A percentile compares a stretch with the other conserved stretches of the same genome.
Conservation (phyloP, 2,329 filamentous ascomycete species). For the Orbilia blumenaviensis region DNA sequence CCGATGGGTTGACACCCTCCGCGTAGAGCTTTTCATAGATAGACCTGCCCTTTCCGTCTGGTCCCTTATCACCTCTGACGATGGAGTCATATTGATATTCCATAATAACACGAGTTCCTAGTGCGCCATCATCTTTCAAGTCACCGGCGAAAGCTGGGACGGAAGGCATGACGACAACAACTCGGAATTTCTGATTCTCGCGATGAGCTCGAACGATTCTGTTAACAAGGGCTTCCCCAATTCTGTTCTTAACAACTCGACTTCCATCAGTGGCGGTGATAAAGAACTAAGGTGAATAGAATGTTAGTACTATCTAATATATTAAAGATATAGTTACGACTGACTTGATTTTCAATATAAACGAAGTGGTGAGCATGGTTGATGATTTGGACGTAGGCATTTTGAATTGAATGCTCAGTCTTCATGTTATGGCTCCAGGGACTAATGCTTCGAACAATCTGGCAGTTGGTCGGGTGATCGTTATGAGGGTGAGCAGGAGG, state of each 20-base stretch:
- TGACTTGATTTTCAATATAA: slow-evolving; percentile 78
- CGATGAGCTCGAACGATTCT: slow-evolving; percentile 76
- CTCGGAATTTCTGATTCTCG: slow-evolving; percentile 73
- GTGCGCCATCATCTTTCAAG: slow-evolving; percentile 74
- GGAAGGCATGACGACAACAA: slow-evolving; percentile 80
- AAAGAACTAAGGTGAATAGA: slow-evolving; percentile 72
- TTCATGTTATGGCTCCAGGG: slow-evolving; percentile 70
- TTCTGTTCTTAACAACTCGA: slow-evolving; percentile 77
- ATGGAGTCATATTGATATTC: slow-evolving; percentile 86
- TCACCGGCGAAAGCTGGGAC: slow-evolving; percentile 86
- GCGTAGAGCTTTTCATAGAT: slow-evolving; percentile 77
- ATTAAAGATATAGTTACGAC: neutral
- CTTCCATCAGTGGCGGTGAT: slow-evolving; percentile 82
- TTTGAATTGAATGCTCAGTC: slow-evolving; percentile 81
- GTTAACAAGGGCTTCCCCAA: slow-evolving; percentile 80
- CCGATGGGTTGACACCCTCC: slow-evolving; percentile 73
- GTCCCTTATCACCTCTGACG: slow-evolving; percentile 68
- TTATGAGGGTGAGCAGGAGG: slow-evolving; percentile 46
- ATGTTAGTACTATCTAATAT: neutral
- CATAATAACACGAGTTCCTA: slow-evolving; percentile 85
- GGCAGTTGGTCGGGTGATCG: slow-evolving; percentile 67
- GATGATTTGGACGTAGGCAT: slow-evolving; percentile 81
- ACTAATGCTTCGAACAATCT: slow-evolving; percentile 62
- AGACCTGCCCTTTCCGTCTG: slow-evolving; percentile 66
- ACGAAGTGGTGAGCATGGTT: slow-evolving; percentile 75